These are phyloP conservation scores for Alternaria viburni DNA, from an alignment of 2,329 filamentous ascomycete genomes.

Conservation along the genomic window DNA sequence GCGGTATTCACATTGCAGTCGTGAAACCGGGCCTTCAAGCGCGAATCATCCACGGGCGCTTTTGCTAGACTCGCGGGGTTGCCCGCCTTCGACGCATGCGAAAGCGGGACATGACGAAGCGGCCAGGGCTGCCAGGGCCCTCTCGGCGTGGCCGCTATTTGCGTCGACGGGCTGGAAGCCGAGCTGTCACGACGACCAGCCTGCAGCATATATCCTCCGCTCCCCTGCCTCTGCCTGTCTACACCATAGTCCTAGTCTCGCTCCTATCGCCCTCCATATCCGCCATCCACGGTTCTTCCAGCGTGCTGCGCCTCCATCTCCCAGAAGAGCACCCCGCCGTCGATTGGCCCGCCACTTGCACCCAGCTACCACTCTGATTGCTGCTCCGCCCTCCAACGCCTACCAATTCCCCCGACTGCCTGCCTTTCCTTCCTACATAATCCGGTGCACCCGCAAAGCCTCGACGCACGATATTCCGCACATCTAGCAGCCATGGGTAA, in stretches of 20 bases:
- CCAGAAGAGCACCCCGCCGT: conserved; percentile 19
- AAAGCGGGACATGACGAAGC: conserved; percentile 13
- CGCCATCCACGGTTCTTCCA: neutral
- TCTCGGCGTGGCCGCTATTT: conserved; percentile 13
- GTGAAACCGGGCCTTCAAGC: neutral
- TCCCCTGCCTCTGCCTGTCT: neutral
- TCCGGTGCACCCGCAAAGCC: conserved; percentile 7
- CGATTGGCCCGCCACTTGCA: conserved; percentile 25
- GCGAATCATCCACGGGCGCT: conserved; percentile 7
- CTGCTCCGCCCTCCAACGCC: conserved; percentile 21
- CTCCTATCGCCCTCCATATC: neutral
- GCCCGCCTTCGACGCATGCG: conserved; percentile 4
- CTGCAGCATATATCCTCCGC: conserved; percentile 6
- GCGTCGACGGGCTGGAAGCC: conserved; percentile 6
- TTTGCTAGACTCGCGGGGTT: conserved; percentile 8
- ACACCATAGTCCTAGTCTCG: neutral
- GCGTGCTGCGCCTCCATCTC: conserved; percentile 7
- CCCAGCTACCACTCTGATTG: conserved; percentile 12
- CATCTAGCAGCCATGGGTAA: conserved; percentile 45
- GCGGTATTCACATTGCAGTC: conserved; percentile 4
- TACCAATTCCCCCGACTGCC: conserved; percentile 20
- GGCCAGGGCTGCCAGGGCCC: conserved; percentile 7
- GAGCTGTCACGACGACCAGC: conserved; percentile 9
- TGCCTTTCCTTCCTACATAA: conserved; percentile 14
- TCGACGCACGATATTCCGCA: conserved; percentile 3